Conservation (phyloP, 495 filamentous ascomycete genomes). For the Clavariopsis aquatica region DNA sequence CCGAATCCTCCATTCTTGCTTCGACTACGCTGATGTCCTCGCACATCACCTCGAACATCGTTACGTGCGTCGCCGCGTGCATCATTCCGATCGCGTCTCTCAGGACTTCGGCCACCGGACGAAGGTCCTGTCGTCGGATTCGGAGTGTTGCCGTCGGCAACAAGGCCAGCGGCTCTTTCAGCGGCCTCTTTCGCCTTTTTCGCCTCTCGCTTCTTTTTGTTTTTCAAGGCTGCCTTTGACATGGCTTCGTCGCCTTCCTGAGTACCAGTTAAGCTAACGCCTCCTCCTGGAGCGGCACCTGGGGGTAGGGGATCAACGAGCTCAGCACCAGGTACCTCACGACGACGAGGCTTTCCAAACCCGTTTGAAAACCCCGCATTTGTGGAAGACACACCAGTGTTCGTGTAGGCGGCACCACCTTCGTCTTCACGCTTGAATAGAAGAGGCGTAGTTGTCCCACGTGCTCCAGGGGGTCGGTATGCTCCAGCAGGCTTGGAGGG, state of each 20-base stretch:
- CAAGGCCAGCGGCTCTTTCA: conserved; percentile 51
- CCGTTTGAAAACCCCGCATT: conserved; percentile 61
- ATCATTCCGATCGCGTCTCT: conserved; percentile 53
- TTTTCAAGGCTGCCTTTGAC: conserved; percentile 88
- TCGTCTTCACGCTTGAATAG: conserved; percentile 98
- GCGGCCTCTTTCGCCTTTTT: conserved; percentile 86
- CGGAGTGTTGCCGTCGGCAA: conserved; percentile 30
- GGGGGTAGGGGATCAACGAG: conserved; percentile 62
- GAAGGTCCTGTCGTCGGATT: conserved; percentile 26
- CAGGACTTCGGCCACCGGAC: conserved; percentile 60
- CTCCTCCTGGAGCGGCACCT: conserved; percentile 70
- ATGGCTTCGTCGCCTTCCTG: conserved; percentile 66
- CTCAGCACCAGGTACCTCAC: conserved; percentile 79
- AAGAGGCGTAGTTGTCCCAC: conserved; percentile 81
- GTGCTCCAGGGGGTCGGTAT: conserved; percentile 94
- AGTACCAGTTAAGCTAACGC: conserved; percentile 59
- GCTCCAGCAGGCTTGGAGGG: conserved; percentile 93
- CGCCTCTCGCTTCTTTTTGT: conserved; percentile 98
- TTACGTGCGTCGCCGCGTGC: conserved; percentile 51
- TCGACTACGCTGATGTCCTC: conserved; percentile 57
- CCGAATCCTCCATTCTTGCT: conserved; percentile 53
- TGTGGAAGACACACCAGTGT: conserved; percentile 68
- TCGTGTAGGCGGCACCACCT: conserved; percentile 84
- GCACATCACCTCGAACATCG: conserved; percentile 61
- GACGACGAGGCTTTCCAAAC: conserved; percentile 70